Evolutionary conservation across 768 basidiomycete genomes (phyloP).

Genomic region (Cystobasidium ongulense): DNA sequence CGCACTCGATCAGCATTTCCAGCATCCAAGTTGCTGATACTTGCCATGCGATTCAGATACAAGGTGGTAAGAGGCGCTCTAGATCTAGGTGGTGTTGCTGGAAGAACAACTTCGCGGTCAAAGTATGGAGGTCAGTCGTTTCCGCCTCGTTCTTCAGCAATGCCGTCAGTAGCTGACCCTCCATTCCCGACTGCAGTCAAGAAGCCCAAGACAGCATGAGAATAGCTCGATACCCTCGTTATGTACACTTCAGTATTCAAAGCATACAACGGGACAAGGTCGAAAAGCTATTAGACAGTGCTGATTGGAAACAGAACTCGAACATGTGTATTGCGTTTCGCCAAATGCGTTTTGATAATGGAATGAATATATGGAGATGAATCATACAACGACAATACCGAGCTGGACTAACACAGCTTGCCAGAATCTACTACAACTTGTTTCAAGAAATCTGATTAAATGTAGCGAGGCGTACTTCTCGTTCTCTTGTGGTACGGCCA

Average conservation of each 20-base stretch:
- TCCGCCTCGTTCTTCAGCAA: not conserved
- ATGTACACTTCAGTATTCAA: too few relatives aligned
- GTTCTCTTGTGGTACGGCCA: not conserved
- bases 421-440: not conserved
- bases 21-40: not conserved
- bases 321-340: too few relatives aligned
- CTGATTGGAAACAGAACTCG: too few relatives aligned
- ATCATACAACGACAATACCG: not conserved
- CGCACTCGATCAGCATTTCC: not conserved
- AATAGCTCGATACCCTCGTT: not conserved
- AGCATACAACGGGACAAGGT: too few relatives aligned
- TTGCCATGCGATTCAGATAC: slow-evolving; percentile 56
- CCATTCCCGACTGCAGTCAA: not conserved
- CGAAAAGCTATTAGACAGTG: too few relatives aligned
- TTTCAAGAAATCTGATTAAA: slow-evolving; percentile 3
- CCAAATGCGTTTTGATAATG: too few relatives aligned
- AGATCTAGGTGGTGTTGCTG: slow-evolving; percentile 83
- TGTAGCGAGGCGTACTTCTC: slow-evolving; percentile 20
- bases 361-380: not conserved
- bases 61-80: slow-evolving; percentile 87
- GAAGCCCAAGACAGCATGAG: slow-evolving; percentile 3
- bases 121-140: slow-evolving; percentile 57
- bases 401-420: not conserved
- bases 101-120: slow-evolving; percentile 70
- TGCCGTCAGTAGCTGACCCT: not conserved